Base-by-base conservation (phyloP, 73 alveolate species). In the Diophrys sp. region DNA sequence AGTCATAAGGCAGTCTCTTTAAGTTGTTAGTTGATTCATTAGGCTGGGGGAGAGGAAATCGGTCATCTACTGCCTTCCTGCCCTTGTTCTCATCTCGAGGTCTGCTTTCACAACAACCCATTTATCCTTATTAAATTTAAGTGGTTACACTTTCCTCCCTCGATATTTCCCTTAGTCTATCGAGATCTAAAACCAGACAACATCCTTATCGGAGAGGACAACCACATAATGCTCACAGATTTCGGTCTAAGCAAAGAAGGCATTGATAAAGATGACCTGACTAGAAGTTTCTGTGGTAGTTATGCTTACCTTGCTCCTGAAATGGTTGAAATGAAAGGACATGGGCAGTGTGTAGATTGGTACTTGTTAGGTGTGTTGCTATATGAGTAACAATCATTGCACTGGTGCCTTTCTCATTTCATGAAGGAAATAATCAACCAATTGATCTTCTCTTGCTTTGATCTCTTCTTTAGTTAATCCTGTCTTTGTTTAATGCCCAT, bases 151-250 rank as follows among this genome's bases (percentile, higher is more conserved):
- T n/a, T n/a, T n/a, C n/a, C n/a, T n/a, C n/a, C n/a, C n/a, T n/a
- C n/a, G n/a, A n/a, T n/a, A n/a, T n/a, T n/a, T n/a, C n/a, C n/a
- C n/a, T n/a, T n/a, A n/a, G n/a, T 91, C 70, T 96, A 91, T 85
- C 84, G 97, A 80, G 97, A 91, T 84, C 77, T 91, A 76, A 91
- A 91, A 54, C 97, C 98, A 29, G 95, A 88, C 56, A 93, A 93
- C 79, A 89, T 90, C 14, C 89, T 90, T 62, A 87, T 93, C 23
- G 96, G 95, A 82, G 90, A 90, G 44, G 92, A 89, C 84, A 96
- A 96, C 2, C 97, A 91, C 89, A 88, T 91, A 29, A 91, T 89
- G 82, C 87, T 91, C 70, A 82, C 92, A n/a, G 97, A 91, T 85
- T 91, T 91, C 87, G 97, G 97, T 29, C 85, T 91, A 68, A 79